Percentiles rank a stretch among this genome's conserved stretches.
These are phyloP conservation scores for Ormosia semicastrata DNA, from an alignment of 306 rosid species.

Conservation along the genomic window DNA sequence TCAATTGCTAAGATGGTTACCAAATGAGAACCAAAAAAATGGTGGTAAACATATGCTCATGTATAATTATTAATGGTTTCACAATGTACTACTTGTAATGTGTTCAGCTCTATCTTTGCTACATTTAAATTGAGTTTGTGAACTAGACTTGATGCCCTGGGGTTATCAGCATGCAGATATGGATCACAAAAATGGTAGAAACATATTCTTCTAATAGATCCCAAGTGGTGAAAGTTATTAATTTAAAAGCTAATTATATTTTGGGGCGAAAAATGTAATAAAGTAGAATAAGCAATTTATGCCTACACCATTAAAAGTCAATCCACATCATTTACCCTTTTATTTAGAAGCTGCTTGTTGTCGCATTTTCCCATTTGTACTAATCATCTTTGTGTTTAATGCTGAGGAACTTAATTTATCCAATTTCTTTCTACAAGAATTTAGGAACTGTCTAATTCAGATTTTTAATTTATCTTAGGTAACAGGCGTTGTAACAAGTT, in stretches of 20 bases:
- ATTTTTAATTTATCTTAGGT: conserved; percentile 43
- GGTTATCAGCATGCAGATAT: neutral
- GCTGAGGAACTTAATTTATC: neutral
- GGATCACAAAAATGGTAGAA: neutral
- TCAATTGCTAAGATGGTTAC: too few species aligned
- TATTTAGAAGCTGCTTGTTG: neutral
- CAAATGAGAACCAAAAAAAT: neutral
- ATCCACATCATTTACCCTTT: neutral
- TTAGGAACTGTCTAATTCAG: conserved; percentile 13
- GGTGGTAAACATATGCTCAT: neutral
- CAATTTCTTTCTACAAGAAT: conserved; percentile 12
- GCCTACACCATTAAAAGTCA: neutral
- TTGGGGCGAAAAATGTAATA: too few species aligned
- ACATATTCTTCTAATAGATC: neutral
- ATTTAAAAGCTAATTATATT: too few species aligned
- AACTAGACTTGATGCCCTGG: too few species aligned
- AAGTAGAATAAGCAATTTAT: too few species aligned
- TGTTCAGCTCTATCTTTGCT: neutral
- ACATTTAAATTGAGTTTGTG: too few species aligned
- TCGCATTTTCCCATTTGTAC: neutral
- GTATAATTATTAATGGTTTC: neutral
- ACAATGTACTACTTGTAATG: neutral
- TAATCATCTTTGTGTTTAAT: too few species aligned
- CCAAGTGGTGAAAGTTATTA: neutral
- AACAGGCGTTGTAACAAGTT: too few species aligned